These are phyloP conservation scores for Dendrobium nobile DNA, from an alignment of 106 monocot genomes.

Conservation along the genomic window DNA sequence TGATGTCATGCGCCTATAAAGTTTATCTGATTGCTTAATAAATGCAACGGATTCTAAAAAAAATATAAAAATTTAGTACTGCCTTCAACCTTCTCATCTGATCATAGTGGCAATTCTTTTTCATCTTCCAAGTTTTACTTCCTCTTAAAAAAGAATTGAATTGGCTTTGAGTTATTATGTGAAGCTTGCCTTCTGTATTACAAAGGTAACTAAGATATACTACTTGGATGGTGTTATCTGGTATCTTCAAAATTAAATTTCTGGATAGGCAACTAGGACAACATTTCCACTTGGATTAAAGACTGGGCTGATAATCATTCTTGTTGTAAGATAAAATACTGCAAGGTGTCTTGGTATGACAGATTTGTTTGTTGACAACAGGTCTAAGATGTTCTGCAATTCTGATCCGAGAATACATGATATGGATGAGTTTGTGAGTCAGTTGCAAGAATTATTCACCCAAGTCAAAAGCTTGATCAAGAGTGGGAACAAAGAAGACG, in stretches of 20 bases:
- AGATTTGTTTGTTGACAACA: constrained; percentile 10
- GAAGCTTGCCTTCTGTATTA: background rate
- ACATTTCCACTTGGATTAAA: background rate
- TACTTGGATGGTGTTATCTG: background rate
- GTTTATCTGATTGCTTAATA: background rate
- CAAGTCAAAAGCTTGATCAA: constrained; percentile 50
- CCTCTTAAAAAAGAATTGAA: background rate
- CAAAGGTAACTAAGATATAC: background rate
- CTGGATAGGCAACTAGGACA: background rate
- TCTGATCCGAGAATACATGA: constrained; percentile 12
- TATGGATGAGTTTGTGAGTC: constrained; percentile 44
- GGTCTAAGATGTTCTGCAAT: constrained; percentile 21
- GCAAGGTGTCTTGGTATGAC: background rate
- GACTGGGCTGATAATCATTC: background rate
- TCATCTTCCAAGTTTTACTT: background rate
- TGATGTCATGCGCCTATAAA: background rate
- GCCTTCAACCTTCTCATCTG: background rate
- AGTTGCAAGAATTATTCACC: constrained; percentile 52
- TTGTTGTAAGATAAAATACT: background rate
- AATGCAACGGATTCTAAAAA: too few species aligned
- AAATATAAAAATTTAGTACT: background rate
- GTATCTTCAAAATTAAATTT: background rate
- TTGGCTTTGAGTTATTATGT: background rate
- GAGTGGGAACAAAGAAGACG: constrained; percentile 50
- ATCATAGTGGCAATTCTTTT: background rate